Conservation (phyloP, 2,329 filamentous ascomycete species). For the Apiospora marii region DNA sequence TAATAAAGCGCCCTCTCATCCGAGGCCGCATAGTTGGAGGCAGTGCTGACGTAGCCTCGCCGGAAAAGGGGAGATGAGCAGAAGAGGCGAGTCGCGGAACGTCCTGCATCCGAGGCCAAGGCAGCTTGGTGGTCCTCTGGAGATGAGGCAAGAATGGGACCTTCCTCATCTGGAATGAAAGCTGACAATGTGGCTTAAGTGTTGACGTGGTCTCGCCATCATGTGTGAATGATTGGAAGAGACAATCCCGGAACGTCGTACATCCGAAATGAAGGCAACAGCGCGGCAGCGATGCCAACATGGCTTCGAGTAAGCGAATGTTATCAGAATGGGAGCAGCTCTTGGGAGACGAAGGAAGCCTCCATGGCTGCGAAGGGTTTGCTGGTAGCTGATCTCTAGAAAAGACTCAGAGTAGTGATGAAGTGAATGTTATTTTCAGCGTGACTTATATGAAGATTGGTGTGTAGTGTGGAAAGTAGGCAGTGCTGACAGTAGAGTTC, state of each 20-base stretch:
- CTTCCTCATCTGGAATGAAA: conserved; percentile 5
- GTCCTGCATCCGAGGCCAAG: conserved; percentile 1
- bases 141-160: neutral
- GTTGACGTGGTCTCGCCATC: neutral
- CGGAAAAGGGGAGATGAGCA: neutral
- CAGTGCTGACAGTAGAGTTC: neutral
- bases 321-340: neutral
- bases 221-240: too few species aligned
- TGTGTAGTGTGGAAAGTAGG: neutral
- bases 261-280: neutral
- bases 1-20: neutral
- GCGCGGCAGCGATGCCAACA: neutral
- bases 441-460: neutral
- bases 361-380: neutral
- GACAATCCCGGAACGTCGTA: neutral
- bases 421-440: neutral
- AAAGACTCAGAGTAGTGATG: neutral
- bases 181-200: neutral
- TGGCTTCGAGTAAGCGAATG: neutral
- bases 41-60: conserved; percentile 6
- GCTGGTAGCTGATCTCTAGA: neutral
- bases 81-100: neutral
- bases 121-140: neutral
- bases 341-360: neutral
- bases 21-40: neutral